Evolutionary conservation across 495 filamentous ascomycete species (phyloP), one percentile per base, ranked within the genome.

Genomic region (Podospora bellae-mahoneyi): DNA sequence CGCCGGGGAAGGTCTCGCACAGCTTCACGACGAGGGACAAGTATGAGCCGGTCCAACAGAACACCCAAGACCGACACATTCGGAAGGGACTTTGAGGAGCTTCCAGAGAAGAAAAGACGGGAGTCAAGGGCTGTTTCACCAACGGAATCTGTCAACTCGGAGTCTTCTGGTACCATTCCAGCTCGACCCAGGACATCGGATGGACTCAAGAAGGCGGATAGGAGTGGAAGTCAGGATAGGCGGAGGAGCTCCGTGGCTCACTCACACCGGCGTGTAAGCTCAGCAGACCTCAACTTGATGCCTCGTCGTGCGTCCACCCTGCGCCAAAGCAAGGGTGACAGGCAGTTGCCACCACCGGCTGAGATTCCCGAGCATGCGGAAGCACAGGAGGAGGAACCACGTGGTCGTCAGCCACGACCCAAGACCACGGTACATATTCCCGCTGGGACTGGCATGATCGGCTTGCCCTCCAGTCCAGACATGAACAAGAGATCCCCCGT

Each of bases 401-500:
- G 30, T 39, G 32, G 30, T 19, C 32, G 30, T 5, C 53, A 53
- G 9, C 7, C 66, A 44, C 18, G 53, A 0, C 20, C 32, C 4
- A 68, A 26, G 16, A n/a, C 19, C 13, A 60, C 44, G 1, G 15
- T 71, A n/a, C 60, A 56, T 2, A 62, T 65, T 9, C 68, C 61
- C 7, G 23, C 18, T 5, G 18, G 10, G 20, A 4, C 2, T 23
- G 57, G 62, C 13, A 19, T 67, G 19, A 20, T 74, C 2, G 70
- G 72, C 0, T 60, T 74, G 30, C 73, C 73, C 2, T 62, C 66
- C 4, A 74, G 70, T 59, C 73, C 73, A 0, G 73, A 74, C 27
- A 74, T 74, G 39, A 66, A 72, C 57, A 68, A 66, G 18, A 65
- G 68, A 10, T 28, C 59, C 5, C 66, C 62, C 5, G 56, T 71